Base-by-base conservation (phyloP, 1,284 basidiomycete species). In the Ceratobasidium sp. region DNA sequence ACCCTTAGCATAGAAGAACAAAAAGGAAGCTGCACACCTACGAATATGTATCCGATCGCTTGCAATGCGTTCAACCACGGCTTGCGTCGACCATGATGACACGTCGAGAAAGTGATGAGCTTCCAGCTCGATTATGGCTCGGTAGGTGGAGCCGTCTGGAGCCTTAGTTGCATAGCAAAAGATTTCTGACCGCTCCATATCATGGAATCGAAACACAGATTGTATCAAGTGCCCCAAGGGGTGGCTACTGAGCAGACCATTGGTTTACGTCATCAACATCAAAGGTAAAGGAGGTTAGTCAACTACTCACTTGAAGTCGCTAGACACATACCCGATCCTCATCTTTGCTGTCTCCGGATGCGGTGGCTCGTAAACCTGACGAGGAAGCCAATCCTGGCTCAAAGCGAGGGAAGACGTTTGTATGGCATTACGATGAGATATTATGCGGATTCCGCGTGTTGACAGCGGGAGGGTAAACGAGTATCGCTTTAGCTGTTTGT, bases 141-240 rank as follows among this genome's bases (percentile, higher is more conserved):
- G 85, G 81, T 89, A 89, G 8, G 84, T 81, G 2, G 88, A 88
- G 15, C 85, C 85, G 79, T 91, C 90, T 46, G 88, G 86, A 5
- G 86, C 81, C 62, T 86, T 89, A 11, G 88, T 89, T 7, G 89
- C 89, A 79, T 91, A 91, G 49, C 88, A 84, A 79, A 84, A 87
- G 2, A 90, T 82, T 51, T 85, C 85, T 82, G 90, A 89, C 9
- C 81, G 82, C 46, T 81, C 78, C 22, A 79, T 82, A 79, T 89
- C 84, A 80, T 91, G 90, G 74, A 89, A 84, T 11, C 84, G 82
- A 79, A 91, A 91, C 37, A 89, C 88, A 7, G 87, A 89, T 80
- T 89, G 88, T 88, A 90, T 90, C 65, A 90, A 83, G 79, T 91
- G 90, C 17, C 89, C 86, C 32, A 91, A 83, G 9, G 90, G 90